These are phyloP conservation scores for Pichia paraexigua DNA, from an alignment of 805 yeast genomes.

Conservation along the genomic window DNA sequence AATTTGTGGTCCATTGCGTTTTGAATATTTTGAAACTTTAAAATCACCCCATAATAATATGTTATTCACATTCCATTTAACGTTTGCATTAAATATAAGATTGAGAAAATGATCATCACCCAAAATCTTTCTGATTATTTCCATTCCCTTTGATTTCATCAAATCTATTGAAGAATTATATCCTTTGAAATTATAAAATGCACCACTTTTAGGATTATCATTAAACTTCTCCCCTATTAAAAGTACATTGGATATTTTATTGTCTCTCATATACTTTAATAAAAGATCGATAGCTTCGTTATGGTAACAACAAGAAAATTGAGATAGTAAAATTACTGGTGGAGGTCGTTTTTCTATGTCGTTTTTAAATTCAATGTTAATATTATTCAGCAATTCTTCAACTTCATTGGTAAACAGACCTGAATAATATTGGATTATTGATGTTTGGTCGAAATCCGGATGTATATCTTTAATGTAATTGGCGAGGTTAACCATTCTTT, in stretches of 20 bases:
- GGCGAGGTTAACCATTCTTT: not conserved
- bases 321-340: constrained; percentile 8
- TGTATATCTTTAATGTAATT: not conserved
- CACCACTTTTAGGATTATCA: constrained; percentile 16
- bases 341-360: not conserved
- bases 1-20: not conserved
- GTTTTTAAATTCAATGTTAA: not conserved
- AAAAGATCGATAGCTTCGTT: constrained; percentile 35
- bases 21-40: not conserved
- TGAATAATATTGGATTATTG: not conserved
- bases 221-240: constrained; percentile 37
- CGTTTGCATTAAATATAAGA: constrained; percentile 31
- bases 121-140: constrained; percentile 29
- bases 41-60: constrained; percentile 21
- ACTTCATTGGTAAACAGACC: constrained; percentile 3
- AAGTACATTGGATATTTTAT: constrained; percentile 31
- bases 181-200: constrained; percentile 9
- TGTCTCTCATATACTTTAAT: constrained; percentile 26
- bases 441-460: not conserved
- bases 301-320: constrained; percentile 15
- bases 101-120: constrained; percentile 35
- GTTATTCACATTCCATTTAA: constrained; percentile 19
- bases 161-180: constrained; percentile 31
- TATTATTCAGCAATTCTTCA: not conserved
- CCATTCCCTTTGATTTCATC: constrained; percentile 41